Conservation (phyloP, 805 yeast species). For the Cyberlindnera japonica region DNA sequence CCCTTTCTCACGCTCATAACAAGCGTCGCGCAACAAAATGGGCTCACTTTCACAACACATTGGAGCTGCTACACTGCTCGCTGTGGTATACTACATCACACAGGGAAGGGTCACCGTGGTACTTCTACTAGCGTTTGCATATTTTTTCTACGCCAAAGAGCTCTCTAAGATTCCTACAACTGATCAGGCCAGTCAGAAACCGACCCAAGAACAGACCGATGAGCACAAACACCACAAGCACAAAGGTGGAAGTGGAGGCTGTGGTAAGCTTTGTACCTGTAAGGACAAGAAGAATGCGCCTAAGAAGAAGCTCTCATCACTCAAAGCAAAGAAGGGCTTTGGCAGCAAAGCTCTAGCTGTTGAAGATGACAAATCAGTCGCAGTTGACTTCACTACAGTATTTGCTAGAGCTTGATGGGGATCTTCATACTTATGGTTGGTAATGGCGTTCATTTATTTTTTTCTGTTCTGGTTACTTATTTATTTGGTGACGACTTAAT, state of each 20-base stretch:
- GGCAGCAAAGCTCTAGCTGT: constrained; percentile 10
- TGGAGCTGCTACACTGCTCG: constrained; percentile 5
- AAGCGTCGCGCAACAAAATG: not conserved
- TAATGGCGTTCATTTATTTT: too few relatives aligned
- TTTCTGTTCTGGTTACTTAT: not conserved
- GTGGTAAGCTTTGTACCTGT: constrained; percentile 33
- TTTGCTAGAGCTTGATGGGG: constrained; percentile 21
- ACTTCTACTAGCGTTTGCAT: constrained; percentile 26
- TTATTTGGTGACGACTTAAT: not conserved
- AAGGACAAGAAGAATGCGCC: constrained; percentile 24
- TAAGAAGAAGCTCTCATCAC: constrained; percentile 26
- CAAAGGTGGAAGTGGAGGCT: constrained; percentile 27
- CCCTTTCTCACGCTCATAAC: not conserved
- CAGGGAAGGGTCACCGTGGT: constrained; percentile 38
- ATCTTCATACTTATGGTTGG: not conserved
- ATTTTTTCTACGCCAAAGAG: constrained; percentile 25
- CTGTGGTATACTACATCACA: constrained; percentile 20
- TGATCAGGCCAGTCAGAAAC: not conserved
- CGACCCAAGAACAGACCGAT: not conserved
- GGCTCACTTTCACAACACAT: constrained; percentile 1
- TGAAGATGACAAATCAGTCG: constrained; percentile 22
- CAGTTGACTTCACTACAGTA: constrained; percentile 39
- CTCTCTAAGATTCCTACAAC: not conserved
- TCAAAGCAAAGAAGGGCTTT: constrained; percentile 21
- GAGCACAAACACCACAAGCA: constrained; percentile 14